Percentiles rank a stretch among this genome's conserved stretches.
These are phyloP conservation scores for Funneliformis caledonium DNA, from an alignment of 371 early-diverging fungal species.

Conservation along the genomic window DNA sequence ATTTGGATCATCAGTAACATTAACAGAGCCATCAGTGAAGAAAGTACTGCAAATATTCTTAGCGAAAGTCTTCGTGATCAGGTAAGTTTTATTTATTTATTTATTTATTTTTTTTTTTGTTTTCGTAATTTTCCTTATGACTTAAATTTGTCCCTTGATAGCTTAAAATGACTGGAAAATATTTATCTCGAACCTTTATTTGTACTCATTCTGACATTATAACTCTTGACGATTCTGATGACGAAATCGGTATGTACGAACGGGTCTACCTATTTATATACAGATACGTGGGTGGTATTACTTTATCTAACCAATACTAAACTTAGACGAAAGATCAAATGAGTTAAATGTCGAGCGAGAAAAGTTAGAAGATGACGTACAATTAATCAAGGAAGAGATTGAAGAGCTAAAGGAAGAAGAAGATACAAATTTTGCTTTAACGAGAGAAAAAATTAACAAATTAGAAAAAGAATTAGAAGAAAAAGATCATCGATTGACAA, in stretches of 20 bases:
- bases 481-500: neutral
- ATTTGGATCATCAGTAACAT: neutral
- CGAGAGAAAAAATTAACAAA: neutral
- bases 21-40: neutral
- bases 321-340: neutral
- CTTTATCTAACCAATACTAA: neutral
- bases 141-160: neutral
- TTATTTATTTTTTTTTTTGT: neutral
- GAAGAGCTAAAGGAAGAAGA: neutral
- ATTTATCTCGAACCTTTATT: neutral
- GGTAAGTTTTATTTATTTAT: neutral
- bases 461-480: neutral
- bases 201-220: neutral
- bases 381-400: neutral
- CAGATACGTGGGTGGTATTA: neutral
- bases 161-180: neutral
- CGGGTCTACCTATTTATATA: neutral
- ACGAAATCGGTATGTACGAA: neutral
- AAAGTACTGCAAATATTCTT: neutral
- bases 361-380: neutral
- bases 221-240: neutral
- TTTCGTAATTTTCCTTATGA: neutral
- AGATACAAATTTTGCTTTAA: neutral
- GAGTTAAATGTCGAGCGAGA: neutral
- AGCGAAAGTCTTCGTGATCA: neutral